Base-by-base conservation (phyloP, 2,329 filamentous ascomycete species). In the Penicillium sp. region DNA sequence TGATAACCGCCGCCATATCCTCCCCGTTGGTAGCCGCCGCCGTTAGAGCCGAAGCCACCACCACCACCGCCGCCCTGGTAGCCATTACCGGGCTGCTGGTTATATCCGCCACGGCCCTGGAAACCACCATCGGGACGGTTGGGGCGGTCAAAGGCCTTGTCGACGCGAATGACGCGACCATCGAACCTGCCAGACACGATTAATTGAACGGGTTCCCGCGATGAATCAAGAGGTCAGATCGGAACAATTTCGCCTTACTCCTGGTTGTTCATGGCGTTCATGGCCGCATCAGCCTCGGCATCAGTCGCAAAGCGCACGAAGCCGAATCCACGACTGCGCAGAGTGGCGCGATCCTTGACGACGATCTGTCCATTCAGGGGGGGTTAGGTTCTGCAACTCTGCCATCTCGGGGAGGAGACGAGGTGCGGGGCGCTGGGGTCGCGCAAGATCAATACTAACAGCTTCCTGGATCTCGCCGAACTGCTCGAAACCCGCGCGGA, bases 261-360 rank as follows among this genome's bases (percentile, higher is more conserved):
- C 59, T 78, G 75, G 69, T 80, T 80, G 70, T 79, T 80, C 80
- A 81, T 80, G 7, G 67, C 72, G 25, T 68, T 68, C 68, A 79
- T 75, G 7, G 80, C 80, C 35, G 72, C 70, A 37, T 81, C 76
- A 7, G 80, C 79, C 55, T 81, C 79, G 16, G 59, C 66, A 5
- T 78, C 76, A 53, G 61, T 76, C 55, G 86, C 81, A 80, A 94
- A 99, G 71, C 93, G 91, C 66, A 99, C 94, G 78, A 98, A 98
- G 52, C 95, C 95, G 78, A 98, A 99, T 63, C 95, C 95, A 78
- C 95, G 92, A 84, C 93, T 97, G 78, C 94, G 92, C 72, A 92
- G 91, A 73, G 94, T 97, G 76, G 98, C 94, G 73, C 93, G 92
- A 79, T 99, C 94, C 83, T 97, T 98, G 73, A 98, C 93, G 69